A percentile compares a stretch with the other conserved stretches of the same genome.
Conservation (phyloP, 352 stramenopile genomes). For the Phytophthora pisi region DNA sequence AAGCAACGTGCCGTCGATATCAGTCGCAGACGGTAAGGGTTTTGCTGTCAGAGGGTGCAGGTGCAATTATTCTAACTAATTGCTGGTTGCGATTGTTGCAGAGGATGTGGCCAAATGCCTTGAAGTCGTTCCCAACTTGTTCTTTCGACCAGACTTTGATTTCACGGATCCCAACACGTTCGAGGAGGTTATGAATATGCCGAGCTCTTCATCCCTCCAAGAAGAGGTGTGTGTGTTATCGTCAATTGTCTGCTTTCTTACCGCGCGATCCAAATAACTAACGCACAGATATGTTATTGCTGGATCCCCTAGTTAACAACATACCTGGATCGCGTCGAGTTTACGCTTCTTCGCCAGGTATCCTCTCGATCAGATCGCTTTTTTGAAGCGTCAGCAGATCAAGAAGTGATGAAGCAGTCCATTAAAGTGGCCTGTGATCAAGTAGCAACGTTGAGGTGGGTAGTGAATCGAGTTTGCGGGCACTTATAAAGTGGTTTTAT, state of each 20-base stretch:
- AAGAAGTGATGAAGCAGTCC: constrained; percentile 88
- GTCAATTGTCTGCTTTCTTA: not conserved
- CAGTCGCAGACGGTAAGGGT: constrained; percentile 67
- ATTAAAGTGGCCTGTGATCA: constrained; percentile 82
- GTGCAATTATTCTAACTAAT: constrained; percentile 2
- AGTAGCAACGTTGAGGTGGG: constrained; percentile 74
- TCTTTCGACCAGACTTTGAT: constrained; percentile 81
- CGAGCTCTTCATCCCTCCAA: constrained; percentile 56
- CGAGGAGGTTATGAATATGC: constrained; percentile 82
- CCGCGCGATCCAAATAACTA: not conserved
- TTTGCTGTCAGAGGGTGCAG: not conserved
- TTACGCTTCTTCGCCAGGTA: constrained; percentile 84
- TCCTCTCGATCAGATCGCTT: constrained; percentile 86
- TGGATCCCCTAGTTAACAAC: constrained; percentile 53
- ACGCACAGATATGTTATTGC: constrained; percentile 4
- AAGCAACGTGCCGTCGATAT: constrained; percentile 81
- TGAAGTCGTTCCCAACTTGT: constrained; percentile 75
- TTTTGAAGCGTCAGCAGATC: constrained; percentile 83
- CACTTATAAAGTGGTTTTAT: not conserved
- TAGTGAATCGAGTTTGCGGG: not conserved
- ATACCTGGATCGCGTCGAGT: constrained; percentile 87
- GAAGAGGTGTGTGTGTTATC: constrained; percentile 53
- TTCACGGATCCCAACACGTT: constrained; percentile 79
- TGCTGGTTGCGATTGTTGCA: constrained; percentile 27
- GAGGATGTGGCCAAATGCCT: constrained; percentile 86